These are phyloP conservation scores for Melastoma malabathricum DNA, from an alignment of 345 rosid genomes.

Conservation along the genomic window DNA sequence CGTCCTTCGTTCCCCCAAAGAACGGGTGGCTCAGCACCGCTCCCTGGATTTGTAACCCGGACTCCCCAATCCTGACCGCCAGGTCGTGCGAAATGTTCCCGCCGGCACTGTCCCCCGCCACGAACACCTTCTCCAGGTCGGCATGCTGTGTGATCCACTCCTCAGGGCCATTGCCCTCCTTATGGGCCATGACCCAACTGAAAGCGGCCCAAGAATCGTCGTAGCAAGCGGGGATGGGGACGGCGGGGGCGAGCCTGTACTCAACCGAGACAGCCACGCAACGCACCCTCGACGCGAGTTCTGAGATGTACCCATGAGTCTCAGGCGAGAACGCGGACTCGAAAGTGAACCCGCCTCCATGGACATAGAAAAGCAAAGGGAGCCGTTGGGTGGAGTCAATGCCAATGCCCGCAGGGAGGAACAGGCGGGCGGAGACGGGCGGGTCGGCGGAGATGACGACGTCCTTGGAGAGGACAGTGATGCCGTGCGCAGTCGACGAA, in stretches of 20 bases:
- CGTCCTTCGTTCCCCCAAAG: conserved; percentile 18
- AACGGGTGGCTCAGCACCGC: conserved; percentile 19
- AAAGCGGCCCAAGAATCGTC: conserved; percentile 31
- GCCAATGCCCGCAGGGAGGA: conserved; percentile 9
- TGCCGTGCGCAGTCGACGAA: conserved; percentile 8
- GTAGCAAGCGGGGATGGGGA: conserved; percentile 25
- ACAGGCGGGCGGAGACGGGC: conserved; percentile 16
- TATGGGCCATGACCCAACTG: conserved; percentile 17
- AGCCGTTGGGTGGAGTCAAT: conserved; percentile 4
- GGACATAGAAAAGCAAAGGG: conserved; percentile 19
- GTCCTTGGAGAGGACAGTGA: conserved; percentile 16
- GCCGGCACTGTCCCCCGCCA: conserved; percentile 30
- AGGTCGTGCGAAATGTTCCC: conserved; percentile 24
- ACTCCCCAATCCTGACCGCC: conserved; percentile 11
- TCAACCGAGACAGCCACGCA: conserved; percentile 19
- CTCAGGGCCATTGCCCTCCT: conserved; percentile 13
- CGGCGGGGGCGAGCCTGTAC: conserved; percentile 23
- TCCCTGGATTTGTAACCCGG: conserved; percentile 9
- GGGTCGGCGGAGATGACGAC: conserved; percentile 16
- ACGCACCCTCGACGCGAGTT: conserved; percentile 7
- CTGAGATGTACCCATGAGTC: conserved; percentile 5
- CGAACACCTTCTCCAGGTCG: conserved; percentile 18
- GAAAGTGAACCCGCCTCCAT: conserved; percentile 17
- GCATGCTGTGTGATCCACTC: conserved; percentile 18
- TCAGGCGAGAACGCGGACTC: conserved; percentile 12